Percentiles rank a stretch among this genome's conserved stretches.
These are phyloP conservation scores for Trametes punicea DNA, from an alignment of 768 basidiomycete genomes.

Conservation along the genomic window DNA sequence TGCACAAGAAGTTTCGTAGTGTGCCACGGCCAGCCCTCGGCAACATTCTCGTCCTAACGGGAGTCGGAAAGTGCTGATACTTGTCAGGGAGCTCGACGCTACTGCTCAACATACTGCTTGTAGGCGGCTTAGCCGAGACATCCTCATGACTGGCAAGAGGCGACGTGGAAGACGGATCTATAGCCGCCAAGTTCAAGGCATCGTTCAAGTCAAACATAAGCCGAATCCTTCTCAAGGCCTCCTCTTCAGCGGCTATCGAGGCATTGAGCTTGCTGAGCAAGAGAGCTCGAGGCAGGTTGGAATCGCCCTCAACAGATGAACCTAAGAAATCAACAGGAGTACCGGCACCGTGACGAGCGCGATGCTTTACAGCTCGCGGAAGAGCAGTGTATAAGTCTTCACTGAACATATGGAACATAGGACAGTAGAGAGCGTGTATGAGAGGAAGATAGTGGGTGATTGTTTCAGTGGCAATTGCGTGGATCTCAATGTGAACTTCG, in stretches of 20 bases:
- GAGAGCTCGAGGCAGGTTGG: not conserved
- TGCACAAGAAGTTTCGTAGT: conserved; percentile 4
- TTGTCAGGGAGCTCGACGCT: not conserved
- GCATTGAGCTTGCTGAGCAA: not conserved
- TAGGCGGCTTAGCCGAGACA: not conserved
- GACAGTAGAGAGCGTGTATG: not conserved
- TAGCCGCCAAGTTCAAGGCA: not conserved
- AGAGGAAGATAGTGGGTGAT: not conserved
- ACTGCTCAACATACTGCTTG: not conserved
- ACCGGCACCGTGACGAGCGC: too few species aligned
- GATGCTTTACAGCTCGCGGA: too few species aligned
- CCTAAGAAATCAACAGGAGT: too few species aligned
- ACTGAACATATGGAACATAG: too few species aligned
- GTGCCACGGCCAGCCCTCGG: conserved; percentile 13
- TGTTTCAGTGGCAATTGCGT: not conserved
- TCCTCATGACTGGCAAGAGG: not conserved
- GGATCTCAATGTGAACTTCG: conserved; percentile 1
- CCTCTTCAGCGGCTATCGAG: not conserved
- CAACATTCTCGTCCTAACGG: conserved; percentile 13
- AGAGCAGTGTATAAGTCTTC: too few species aligned
- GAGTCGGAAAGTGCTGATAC: conserved; percentile 15
- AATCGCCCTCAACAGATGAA: not conserved
- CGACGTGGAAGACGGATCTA: not conserved
- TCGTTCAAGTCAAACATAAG: not conserved
- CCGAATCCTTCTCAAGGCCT: not conserved